These are phyloP conservation scores for Rhizopogon vulgaris DNA, from an alignment of 768 basidiomycete species.

Conservation along the genomic window DNA sequence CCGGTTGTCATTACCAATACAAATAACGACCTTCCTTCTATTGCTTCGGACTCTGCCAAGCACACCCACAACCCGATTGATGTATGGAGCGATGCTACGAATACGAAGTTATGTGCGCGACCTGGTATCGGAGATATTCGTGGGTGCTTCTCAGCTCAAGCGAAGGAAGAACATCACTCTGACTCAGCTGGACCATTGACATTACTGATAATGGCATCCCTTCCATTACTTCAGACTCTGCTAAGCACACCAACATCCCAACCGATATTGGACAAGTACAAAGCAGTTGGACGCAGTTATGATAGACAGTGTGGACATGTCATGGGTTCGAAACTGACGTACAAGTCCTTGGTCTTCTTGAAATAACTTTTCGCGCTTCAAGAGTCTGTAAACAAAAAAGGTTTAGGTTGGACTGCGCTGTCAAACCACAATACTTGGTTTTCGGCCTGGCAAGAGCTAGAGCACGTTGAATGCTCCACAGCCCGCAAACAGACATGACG, in stretches of 20 bases:
- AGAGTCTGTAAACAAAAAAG: not conserved
- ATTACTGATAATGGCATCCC: not conserved
- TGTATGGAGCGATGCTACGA: too few species aligned
- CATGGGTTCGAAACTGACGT: not conserved
- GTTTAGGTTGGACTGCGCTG: not conserved
- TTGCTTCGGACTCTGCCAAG: not conserved
- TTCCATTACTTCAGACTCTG: not conserved
- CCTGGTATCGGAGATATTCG: too few species aligned
- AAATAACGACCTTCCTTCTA: not conserved
- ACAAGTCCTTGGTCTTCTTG: too few species aligned
- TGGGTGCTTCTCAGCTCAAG: not conserved
- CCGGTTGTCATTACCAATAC: not conserved
- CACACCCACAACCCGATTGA: not conserved
- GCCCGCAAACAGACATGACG: too few species aligned
- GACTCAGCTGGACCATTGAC: not conserved
- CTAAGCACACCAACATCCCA: not conserved
- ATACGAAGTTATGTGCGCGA: too few species aligned
- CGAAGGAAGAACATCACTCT: too few species aligned
- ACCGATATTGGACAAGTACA: not conserved
- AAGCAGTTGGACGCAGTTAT: not conserved
- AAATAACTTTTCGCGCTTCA: not conserved
- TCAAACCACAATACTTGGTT: too few species aligned
- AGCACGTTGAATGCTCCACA: not conserved
- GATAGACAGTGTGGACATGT: not conserved
- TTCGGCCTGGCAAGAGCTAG: too few species aligned